Evolutionary conservation across 2,329 filamentous ascomycete species (phyloP), one percentile per base, ranked within the genome.

Genomic region (Xylaria sp.): DNA sequence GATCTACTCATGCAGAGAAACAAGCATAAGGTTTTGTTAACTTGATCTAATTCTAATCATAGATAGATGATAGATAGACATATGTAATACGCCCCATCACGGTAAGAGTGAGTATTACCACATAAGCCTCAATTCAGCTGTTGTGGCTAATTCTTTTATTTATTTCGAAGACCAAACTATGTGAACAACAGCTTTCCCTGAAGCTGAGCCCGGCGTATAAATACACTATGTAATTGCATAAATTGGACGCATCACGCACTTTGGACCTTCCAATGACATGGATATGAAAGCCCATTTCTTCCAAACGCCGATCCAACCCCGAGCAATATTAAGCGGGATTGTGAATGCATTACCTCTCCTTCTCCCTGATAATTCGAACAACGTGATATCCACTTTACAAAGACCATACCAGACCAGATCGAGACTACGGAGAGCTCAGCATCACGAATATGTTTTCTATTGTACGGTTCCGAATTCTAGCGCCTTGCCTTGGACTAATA

Each of bases 401-500:
- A 55, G 45, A 44, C 54, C 55, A 31, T 29, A 38, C n/a, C 20
- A 36, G 44, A 65, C 36, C 25, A 39, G 58, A 36, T 54, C 51
- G 45, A 58, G 51, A 57, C 51, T 17, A 42, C 42, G 25, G 20
- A 42, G 44, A 38, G 51, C 53, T 53, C 39, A 36, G 38, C 5
- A 53, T 42, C 15, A 29, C 22, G 39, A 39, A n/a, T 44, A 42
- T 47, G 33, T 3, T n/a, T 60, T 69, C 63, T 69, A 74, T 60
- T 78, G 77, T 69, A 64, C 56, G 47, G 58, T 66, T 60, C 84
- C 84, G 69, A 97, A 96, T 70, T 94, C 92, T 27, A 83, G 78
- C 29, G 96, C 94, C 81, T 96, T 97, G 78, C 90, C 87, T 66
- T 93, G 92, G 59, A 98, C 87, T 72, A 99, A 85, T 62, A 99